Base-by-base conservation (phyloP, 2,329 filamentous ascomycete species). In the Talaromyces piceae region DNA sequence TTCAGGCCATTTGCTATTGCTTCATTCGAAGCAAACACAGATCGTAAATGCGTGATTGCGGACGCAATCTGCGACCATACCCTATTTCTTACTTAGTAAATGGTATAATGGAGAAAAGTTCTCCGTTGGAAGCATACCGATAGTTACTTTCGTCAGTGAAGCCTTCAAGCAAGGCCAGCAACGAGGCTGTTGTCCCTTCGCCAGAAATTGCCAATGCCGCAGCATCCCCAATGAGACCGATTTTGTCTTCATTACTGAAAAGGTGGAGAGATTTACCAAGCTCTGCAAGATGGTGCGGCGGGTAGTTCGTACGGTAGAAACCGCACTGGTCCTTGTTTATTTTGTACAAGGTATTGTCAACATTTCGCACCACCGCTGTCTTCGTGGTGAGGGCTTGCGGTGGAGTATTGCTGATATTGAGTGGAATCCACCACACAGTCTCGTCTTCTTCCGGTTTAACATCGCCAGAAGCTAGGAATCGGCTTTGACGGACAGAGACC, bases 371-470 rank as follows among this genome's bases (percentile, higher is more conserved):
- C 11, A 82, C 90, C 50, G 89, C 84, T 59, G 87, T 79, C 72
- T 88, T 96, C 51, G 79, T 74, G 0, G 83, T 87, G 41, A 98
- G 75, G 47, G 88, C 84, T 31, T 84, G 75, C 18, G 80, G 75
- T 52, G 84, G 75, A 49, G 86, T 75, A 6, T 79, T 81, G 28
- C 90, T 87, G 25, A 98, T 76, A 12, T 86, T 87, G 27, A 98
- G 79, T 13, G 93, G 93, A 54, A 97, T 82, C 91, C 93, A 98
- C 93, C 93, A 98, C 18, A 82, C 84, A 3, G 91, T 96, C 62
- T 86, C 77, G 63, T 98, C 91, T 59, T 98, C 93, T 63, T 94
- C 88, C 1, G 89, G 77, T 73, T 90, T 89, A 51, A 90, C 88
- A 65, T 97, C 91, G 8, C 93, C 93, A 3, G 88, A 90, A 18